Evolutionary conservation across 495 filamentous ascomycete species (phyloP), one percentile per base, ranked within the genome.

Genomic region (Penicillium diatomitis): DNA sequence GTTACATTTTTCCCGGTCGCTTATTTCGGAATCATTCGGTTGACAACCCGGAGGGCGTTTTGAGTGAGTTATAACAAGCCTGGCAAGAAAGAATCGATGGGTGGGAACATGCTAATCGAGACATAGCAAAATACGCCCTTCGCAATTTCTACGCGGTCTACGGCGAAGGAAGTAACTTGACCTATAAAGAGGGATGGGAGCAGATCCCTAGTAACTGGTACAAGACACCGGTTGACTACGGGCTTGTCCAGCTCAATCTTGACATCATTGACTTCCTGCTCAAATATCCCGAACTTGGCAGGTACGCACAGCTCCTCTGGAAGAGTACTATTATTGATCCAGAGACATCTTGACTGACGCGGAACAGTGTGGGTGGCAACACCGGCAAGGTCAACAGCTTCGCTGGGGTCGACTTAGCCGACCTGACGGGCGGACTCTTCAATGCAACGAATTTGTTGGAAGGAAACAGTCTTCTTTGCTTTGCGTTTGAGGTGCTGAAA

Each of bases 141-240:
- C 69, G 65, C n/a, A 71, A 67, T 34, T 77, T 77, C 53, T 77
- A 68, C 49, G 64, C 58, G 0, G 66, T 79, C 38, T 65, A 69
- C 4, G 69, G 68, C 8, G 48, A 63, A 0, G 57, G 64, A 8
- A 67, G 65, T n/a, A 58, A 61, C 32, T 56, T 77, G 29, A 64
- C 52, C 0, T 76, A 72, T 50, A 66, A 53, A 3, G 60, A 69
- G 34, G 77, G 77, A 10, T 65, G 74, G 55, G 77, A 80, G 45
- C 57, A 63, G 11, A 79, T 80, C 36, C 80, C 81, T 0, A 67
- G 78, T 30, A 84, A 83, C 52, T 83, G 77, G 79, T 82, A 82
- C 62, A 75, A 72, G 41, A 70, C 76, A 4, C 59, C 68, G 12
- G 48, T 63, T 0, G 71, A 72, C 44, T 66, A 70, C 41, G 64